Evolutionary conservation across 1,139 yeast species (phyloP).

Genomic region (Hyphopichia pseudoburtonii): DNA sequence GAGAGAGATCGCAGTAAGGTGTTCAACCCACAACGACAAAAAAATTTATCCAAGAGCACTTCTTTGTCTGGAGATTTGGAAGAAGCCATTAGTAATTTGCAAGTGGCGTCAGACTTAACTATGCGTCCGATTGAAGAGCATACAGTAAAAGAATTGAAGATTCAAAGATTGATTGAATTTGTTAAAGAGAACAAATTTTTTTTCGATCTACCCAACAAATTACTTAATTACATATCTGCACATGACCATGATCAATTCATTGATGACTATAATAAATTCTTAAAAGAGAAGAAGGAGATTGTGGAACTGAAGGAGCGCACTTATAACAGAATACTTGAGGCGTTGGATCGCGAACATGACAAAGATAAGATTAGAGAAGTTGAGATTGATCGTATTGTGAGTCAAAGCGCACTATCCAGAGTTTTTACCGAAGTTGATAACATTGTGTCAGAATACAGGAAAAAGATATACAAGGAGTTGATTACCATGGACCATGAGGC

Average conservation of each 20-base stretch:
- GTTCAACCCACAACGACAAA: slow-evolving; percentile 37
- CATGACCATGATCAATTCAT: slow-evolving; percentile 72
- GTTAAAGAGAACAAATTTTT: slow-evolving; percentile 62
- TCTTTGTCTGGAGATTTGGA: slow-evolving; percentile 38
- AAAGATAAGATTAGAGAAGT: slow-evolving; percentile 15
- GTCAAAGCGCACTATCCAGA: slow-evolving; percentile 38
- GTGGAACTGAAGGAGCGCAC: slow-evolving; percentile 17
- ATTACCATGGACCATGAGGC: slow-evolving; percentile 41
- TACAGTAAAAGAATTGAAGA: slow-evolving; percentile 57
- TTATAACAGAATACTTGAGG: slow-evolving; percentile 13
- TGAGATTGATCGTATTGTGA: slow-evolving; percentile 31
- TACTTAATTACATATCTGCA: slow-evolving; percentile 52
- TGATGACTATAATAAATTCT: slow-evolving; percentile 65
- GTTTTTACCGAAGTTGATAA: slow-evolving; percentile 70
- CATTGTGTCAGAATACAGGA: slow-evolving; percentile 64
- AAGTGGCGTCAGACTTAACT: slow-evolving; percentile 61
- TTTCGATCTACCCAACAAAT: slow-evolving; percentile 68
- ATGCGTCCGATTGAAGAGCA: slow-evolving; percentile 76
- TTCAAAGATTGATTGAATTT: slow-evolving; percentile 59
- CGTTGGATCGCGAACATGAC: slow-evolving; percentile 15
- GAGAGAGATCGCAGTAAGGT: slow-evolving; percentile 38
- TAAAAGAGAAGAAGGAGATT: slow-evolving; percentile 25
- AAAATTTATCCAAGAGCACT: slow-evolving; percentile 18
- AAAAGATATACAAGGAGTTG: slow-evolving; percentile 61
- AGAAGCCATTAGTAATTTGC: slow-evolving; percentile 46